phyloP scores from a whole-genome alignment of 1,284 basidiomycete genomes.

The Kwoniella shivajii region DNA sequence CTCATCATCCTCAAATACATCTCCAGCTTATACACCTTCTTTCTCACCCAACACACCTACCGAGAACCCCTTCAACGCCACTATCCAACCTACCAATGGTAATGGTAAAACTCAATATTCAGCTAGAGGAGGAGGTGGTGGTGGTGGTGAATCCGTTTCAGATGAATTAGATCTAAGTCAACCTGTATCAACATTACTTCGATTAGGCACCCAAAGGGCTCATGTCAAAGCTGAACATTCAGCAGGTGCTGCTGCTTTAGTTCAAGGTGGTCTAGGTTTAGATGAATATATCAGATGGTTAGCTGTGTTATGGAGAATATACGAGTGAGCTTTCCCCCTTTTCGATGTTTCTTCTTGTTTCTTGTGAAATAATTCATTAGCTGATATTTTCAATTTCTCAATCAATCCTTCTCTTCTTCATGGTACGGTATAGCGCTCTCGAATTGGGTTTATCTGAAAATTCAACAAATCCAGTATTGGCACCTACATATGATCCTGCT shows the following conservation, averaged over 20 bases:
- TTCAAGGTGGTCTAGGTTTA: constrained; percentile 64
- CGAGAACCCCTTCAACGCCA: background rate
- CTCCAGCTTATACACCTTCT: constrained; percentile 21
- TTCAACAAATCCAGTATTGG: constrained; percentile 64
- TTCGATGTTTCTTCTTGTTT: background rate
- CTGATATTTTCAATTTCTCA: background rate
- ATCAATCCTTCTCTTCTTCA: too few species aligned
- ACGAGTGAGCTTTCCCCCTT: constrained; percentile 62
- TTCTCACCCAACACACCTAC: constrained; percentile 30
- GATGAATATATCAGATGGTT: constrained; percentile 71
- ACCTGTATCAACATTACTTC: constrained; percentile 57
- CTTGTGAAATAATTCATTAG: background rate
- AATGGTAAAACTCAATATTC: background rate
- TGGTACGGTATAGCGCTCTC: constrained; percentile 65
- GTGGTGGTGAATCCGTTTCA: background rate
- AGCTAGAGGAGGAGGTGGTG: background rate
- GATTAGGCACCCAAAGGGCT: constrained; percentile 62
- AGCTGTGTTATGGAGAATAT: constrained; percentile 76
- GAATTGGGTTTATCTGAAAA: constrained; percentile 68
- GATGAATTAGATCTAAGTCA: constrained; percentile 46
- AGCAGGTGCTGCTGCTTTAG: constrained; percentile 63
- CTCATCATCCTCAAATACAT: constrained; percentile 4
- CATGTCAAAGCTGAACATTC: constrained; percentile 68
- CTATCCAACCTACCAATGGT: background rate
- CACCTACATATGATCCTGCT: constrained; percentile 70